A percentile compares a stretch with the other conserved stretches of the same genome.
These are phyloP conservation scores for Pythium dissimile DNA, from an alignment of 352 stramenopile species.

Conservation along the genomic window DNA sequence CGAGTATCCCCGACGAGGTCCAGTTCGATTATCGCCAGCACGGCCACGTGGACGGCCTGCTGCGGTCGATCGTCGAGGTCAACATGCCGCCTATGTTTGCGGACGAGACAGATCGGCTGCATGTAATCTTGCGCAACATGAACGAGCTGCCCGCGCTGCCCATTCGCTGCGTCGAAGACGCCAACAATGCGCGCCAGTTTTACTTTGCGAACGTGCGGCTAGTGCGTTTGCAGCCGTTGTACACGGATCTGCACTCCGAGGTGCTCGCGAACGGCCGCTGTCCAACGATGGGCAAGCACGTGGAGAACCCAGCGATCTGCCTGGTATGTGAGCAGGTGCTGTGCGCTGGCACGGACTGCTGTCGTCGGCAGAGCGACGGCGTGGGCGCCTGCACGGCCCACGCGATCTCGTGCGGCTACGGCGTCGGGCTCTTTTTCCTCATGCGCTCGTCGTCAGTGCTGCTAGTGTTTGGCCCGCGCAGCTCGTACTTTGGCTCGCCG, in stretches of 20 bases:
- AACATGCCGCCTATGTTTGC: background rate
- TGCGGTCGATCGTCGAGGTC: conserved; percentile 35
- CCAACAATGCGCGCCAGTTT: conserved; percentile 28
- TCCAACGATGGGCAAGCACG: conserved; percentile 60
- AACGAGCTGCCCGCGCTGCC: conserved; percentile 49
- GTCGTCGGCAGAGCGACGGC: conserved; percentile 52
- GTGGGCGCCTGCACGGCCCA: conserved; percentile 79
- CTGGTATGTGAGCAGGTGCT: conserved; percentile 73
- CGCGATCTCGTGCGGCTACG: conserved; percentile 65
- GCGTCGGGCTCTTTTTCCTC: conserved; percentile 79
- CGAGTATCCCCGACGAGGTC: conserved; percentile 40
- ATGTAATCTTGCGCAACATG: conserved; percentile 46
- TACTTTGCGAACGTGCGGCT: conserved; percentile 69
- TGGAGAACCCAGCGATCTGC: conserved; percentile 81
- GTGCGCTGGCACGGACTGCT: conserved; percentile 81
- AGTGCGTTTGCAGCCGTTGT: conserved; percentile 56
- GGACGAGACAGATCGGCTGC: conserved; percentile 15
- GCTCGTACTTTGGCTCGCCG: conserved; percentile 82
- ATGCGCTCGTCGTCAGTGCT: conserved; percentile 77
- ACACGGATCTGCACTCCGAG: conserved; percentile 77
- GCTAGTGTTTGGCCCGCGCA: conserved; percentile 64
- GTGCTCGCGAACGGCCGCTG: conserved; percentile 70
- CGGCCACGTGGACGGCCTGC: conserved; percentile 40
- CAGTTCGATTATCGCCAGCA: conserved; percentile 56
- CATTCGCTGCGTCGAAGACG: conserved; percentile 42